A percentile compares a stretch with the other conserved stretches of the same genome.
Evolutionary conservation across 2,329 filamentous ascomycete species (phyloP).

Genomic region (Aspergillus sp.): DNA sequence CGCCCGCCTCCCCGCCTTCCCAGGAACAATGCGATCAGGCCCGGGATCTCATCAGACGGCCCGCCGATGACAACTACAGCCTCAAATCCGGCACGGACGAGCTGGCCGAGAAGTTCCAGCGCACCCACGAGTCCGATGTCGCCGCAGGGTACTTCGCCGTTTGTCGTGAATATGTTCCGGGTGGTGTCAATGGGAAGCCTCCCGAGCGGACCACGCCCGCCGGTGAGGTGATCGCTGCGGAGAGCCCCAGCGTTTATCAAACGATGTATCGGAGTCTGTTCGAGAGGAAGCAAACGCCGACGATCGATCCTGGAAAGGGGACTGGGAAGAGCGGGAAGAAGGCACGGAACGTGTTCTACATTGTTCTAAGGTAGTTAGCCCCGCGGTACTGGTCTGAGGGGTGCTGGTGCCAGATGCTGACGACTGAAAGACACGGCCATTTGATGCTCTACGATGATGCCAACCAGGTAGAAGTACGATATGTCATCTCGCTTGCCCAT

Average conservation of each 20-base stretch:
- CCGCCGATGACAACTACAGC: constrained; percentile 55
- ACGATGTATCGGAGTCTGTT: constrained; percentile 97
- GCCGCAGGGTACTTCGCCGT: constrained; percentile 93
- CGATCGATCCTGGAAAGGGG: constrained; percentile 44
- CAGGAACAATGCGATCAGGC: constrained; percentile 29
- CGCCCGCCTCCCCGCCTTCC: constrained; percentile 26
- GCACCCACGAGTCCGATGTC: constrained; percentile 60
- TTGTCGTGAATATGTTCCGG: constrained; percentile 82
- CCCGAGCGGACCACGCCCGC: constrained; percentile 76
- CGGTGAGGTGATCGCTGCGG: constrained; percentile 64
- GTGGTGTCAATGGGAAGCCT: constrained; percentile 84
- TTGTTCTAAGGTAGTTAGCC: constrained; percentile 64
- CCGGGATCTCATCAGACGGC: constrained; percentile 34
- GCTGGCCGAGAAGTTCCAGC: constrained; percentile 52
- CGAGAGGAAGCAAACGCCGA: constrained; percentile 59
- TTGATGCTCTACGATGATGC: constrained; percentile 96
- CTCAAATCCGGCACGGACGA: constrained; percentile 54
- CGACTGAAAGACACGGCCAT: constrained; percentile 64
- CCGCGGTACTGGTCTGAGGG: constrained; percentile 1
- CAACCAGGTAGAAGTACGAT: constrained; percentile 87
- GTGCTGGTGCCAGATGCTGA: constrained; percentile 8
- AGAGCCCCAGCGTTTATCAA: constrained; percentile 93
- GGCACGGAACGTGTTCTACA: constrained; percentile 84
- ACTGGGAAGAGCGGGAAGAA: constrained; percentile 44
- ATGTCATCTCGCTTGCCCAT: constrained; percentile 86